Evolutionary conservation across 2,329 filamentous ascomycete genomes (phyloP).

Genomic region (Neofusicoccum sp.): DNA sequence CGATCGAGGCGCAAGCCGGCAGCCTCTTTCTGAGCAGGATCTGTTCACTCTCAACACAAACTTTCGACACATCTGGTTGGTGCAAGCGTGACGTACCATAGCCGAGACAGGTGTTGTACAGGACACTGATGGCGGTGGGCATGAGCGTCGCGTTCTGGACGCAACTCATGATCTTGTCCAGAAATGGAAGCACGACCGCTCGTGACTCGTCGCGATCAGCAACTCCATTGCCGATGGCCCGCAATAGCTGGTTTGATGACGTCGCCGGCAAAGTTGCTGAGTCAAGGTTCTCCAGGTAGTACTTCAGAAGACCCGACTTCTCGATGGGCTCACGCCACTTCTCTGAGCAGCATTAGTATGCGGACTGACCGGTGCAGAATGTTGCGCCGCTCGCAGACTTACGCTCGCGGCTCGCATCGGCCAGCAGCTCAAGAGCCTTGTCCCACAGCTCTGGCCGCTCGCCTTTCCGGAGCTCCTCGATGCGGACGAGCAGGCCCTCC

Average conservation of each 20-base stretch:
- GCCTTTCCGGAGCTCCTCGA: constrained; percentile 14
- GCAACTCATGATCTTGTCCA: constrained; percentile 33
- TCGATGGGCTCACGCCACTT: constrained; percentile 34
- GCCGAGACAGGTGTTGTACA: constrained; percentile 49
- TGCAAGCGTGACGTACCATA: constrained; percentile 33
- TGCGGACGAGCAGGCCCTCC: neutral
- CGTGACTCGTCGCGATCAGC: constrained; percentile 41
- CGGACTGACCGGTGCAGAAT: neutral
- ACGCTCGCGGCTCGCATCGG: constrained; percentile 19
- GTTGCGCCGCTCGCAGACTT: neutral
- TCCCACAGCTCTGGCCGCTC: constrained; percentile 12
- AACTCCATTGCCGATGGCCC: constrained; percentile 42
- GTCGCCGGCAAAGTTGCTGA: constrained; percentile 25
- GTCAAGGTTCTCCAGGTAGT: constrained; percentile 32
- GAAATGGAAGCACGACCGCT: constrained; percentile 30
- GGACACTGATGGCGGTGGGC: constrained; percentile 40
- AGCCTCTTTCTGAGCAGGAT: constrained; percentile 38
- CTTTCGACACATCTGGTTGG: neutral
- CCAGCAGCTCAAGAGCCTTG: constrained; percentile 12
- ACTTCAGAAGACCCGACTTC: constrained; percentile 33
- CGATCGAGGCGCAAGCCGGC: constrained; percentile 39
- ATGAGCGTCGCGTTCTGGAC: constrained; percentile 30
- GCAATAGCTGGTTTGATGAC: constrained; percentile 37
- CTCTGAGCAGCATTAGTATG: constrained; percentile 32
- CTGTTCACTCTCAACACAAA: constrained; percentile 23